These are phyloP conservation scores for Lactarius sanguifluus DNA, from an alignment of 768 basidiomycete species.

Conservation along the genomic window DNA sequence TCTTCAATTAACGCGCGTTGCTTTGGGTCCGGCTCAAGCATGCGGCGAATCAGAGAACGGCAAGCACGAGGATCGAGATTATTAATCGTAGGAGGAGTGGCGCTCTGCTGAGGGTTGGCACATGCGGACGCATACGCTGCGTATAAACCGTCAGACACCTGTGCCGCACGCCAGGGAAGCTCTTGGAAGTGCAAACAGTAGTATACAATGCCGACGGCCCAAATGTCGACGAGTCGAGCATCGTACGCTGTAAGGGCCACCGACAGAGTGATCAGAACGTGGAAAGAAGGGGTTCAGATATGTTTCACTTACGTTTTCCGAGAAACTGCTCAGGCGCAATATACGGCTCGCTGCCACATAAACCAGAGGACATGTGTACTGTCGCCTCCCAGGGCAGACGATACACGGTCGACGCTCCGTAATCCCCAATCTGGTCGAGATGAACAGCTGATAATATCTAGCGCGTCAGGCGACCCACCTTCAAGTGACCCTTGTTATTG, in stretches of 20 bases:
- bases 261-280: conserved; percentile 39
- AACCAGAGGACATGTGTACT: conserved; percentile 93
- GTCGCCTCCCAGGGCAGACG: conserved; percentile 97
- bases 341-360: conserved; percentile 98
- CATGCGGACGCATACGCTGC: conserved; percentile 67
- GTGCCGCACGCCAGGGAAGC: conserved; percentile 96
- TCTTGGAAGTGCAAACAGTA: conserved; percentile 99
- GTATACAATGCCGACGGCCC: conserved; percentile 96
- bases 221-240: conserved; percentile 94
- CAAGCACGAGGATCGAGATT: conserved; percentile 87
- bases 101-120: conserved; percentile 45
- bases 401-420: conserved; percentile 98
- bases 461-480: conserved; percentile 52
- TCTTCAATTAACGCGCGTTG: conserved; percentile 75
- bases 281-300: conserved; percentile 36
- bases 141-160: conserved; percentile 77
- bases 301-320: conserved; percentile 80
- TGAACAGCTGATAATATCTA: conserved; percentile 22
- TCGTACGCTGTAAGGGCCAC: conserved; percentile 73
- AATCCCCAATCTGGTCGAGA: conserved; percentile 85
- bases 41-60: conserved; percentile 78
- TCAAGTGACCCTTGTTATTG: conserved; percentile 87
- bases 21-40: conserved; percentile 95
- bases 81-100: conserved; percentile 69
- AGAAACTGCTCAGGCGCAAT: conserved; percentile 98